A percentile compares a stretch with the other conserved stretches of the same genome.
Conservation (phyloP, 1,284 basidiomycete genomes). For the Omphalotus olearius region DNA sequence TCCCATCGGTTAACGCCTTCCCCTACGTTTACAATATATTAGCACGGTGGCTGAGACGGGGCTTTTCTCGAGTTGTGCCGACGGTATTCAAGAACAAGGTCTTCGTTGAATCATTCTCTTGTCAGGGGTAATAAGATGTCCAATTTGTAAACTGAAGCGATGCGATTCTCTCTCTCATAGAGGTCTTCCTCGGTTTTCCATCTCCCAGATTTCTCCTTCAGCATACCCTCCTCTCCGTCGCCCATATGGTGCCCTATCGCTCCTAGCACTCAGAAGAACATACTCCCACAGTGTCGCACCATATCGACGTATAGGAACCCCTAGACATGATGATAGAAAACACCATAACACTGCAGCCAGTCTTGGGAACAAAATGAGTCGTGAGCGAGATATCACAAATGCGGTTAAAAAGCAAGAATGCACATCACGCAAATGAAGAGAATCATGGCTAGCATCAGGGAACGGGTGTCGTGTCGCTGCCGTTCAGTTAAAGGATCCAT, state of each 20-base stretch:
- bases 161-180: slow-evolving; percentile 9
- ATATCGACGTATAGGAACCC: slow-evolving; percentile 39
- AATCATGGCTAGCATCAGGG: slow-evolving; percentile 26
- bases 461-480: slow-evolving; percentile 19
- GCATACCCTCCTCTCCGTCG: slow-evolving; percentile 27
- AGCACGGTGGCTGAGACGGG: not conserved
- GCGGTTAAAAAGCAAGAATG: slow-evolving; percentile 17
- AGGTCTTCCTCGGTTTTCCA: slow-evolving; percentile 42
- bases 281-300: slow-evolving; percentile 45
- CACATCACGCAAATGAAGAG: slow-evolving; percentile 43
- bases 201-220: slow-evolving; percentile 55
- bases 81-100: not conserved
- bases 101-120: not conserved
- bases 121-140: not conserved
- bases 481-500: slow-evolving; percentile 6
- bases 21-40: not conserved
- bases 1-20: too few relatives aligned
- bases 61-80: not conserved
- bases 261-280: slow-evolving; percentile 27
- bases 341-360: slow-evolving; percentile 55
- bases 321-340: slow-evolving; percentile 61
- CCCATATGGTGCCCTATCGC: slow-evolving; percentile 14
- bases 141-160: not conserved
- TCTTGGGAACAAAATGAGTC: slow-evolving; percentile 26
- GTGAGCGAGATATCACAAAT: slow-evolving; percentile 13